Evolutionary conservation across 257 asterid species (phyloP).

Genomic region (Primulina tabacum): DNA sequence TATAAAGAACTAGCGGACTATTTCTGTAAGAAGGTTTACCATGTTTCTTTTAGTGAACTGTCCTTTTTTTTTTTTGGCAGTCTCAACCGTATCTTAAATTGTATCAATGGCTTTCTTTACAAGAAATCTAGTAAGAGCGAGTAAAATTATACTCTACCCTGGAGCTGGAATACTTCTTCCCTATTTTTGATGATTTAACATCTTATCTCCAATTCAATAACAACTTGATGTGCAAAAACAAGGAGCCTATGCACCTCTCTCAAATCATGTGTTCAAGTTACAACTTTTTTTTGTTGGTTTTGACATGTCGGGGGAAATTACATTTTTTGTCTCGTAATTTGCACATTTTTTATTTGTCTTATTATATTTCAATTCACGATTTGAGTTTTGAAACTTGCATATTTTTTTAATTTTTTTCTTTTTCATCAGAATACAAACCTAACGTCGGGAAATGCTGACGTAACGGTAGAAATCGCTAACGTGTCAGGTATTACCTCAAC

Average conservation of each 20-base stretch:
- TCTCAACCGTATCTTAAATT: neutral
- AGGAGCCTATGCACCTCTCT: neutral
- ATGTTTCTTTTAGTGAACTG: constrained; percentile 6
- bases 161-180: neutral
- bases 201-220: neutral
- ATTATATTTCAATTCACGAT: too few species aligned
- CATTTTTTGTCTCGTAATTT: too few species aligned
- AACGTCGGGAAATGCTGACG: too few species aligned
- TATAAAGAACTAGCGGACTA: constrained; percentile 1
- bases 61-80: constrained; percentile 8
- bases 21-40: constrained; percentile 3
- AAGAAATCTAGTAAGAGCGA: constrained; percentile 13
- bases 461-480: too few species aligned
- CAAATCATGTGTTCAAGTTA: neutral
- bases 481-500: too few species aligned
- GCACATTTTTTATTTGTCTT: too few species aligned
- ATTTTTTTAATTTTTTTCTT: too few species aligned
- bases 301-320: neutral
- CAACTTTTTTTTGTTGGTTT: neutral
- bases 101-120: constrained; percentile 3
- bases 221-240: neutral
- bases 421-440: too few species aligned
- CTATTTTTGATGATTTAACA: neutral
- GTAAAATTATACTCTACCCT: constrained; percentile 10
- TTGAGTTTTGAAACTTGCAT: too few species aligned